These are phyloP conservation scores for Selenicereus undatus DNA, from an alignment of 148 eudicot genomes.

Conservation along the genomic window DNA sequence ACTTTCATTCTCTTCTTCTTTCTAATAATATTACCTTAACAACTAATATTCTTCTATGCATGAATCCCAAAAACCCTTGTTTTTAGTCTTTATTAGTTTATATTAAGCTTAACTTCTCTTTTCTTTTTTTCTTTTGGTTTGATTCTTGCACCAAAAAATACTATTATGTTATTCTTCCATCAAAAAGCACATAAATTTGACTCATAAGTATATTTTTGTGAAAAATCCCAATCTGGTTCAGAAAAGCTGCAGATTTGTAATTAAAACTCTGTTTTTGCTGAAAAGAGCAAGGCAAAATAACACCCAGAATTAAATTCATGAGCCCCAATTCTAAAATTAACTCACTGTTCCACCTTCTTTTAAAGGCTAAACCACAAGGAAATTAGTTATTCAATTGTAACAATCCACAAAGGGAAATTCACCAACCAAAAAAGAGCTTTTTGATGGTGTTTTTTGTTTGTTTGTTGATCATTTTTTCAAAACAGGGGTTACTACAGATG, in stretches of 20 bases:
- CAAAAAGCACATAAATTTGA: not conserved
- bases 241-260: constrained; percentile 12
- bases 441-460: not conserved
- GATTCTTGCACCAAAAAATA: not conserved
- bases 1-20: not conserved
- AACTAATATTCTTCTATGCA: not conserved
- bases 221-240: constrained; percentile 4
- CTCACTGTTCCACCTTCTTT: constrained; percentile 22
- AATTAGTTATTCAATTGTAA: constrained; percentile 2
- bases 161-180: not conserved
- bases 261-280: constrained; percentile 12
- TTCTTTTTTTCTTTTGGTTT: not conserved
- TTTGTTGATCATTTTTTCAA: not conserved
- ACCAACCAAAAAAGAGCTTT: constrained; percentile 20
- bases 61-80: not conserved
- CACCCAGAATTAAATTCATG: constrained; percentile 5
- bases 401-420: constrained; percentile 24
- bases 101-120: not conserved
- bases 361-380: constrained; percentile 6
- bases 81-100: not conserved
- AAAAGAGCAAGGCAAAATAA: constrained; percentile 3
- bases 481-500: constrained; percentile 88
- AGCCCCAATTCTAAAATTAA: constrained; percentile 12
- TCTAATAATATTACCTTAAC: not conserved
- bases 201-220: not conserved